A percentile compares a stretch with the other conserved stretches of the same genome.
These are phyloP conservation scores for Dictyostelium brefeldianum DNA, from an alignment of 78 protist species.

Conservation along the genomic window DNA sequence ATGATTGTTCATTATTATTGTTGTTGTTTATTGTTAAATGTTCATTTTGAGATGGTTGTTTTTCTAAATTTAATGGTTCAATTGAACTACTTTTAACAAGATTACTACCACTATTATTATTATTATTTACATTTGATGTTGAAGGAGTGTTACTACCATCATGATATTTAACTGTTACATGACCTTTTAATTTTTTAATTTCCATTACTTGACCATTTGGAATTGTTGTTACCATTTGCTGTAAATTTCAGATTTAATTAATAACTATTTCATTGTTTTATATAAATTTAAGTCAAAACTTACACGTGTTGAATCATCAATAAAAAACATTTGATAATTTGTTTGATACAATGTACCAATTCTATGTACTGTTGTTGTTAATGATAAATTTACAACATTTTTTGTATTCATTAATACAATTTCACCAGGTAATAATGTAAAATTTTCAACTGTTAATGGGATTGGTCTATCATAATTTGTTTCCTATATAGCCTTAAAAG, in stretches of 20 bases:
- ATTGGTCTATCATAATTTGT: conserved; percentile 34
- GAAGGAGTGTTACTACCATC: background rate
- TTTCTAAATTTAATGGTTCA: background rate
- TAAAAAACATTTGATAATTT: conserved; percentile 60
- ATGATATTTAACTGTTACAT: conserved; percentile 74
- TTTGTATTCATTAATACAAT: conserved; percentile 16
- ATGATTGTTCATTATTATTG: background rate
- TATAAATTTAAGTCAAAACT: background rate
- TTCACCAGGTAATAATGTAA: conserved; percentile 67
- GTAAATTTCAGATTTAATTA: background rate
- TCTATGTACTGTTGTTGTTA: background rate
- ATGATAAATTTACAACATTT: conserved; percentile 60
- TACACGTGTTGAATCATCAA: conserved; percentile 47
- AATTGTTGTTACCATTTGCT: background rate
- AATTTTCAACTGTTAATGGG: conserved; percentile 39
- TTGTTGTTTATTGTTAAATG: background rate
- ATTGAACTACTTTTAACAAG: background rate
- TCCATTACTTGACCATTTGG: conserved; percentile 25
- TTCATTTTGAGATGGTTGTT: background rate
- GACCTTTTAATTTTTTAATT: conserved; percentile 75
- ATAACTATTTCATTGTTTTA: background rate
- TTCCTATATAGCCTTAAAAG: background rate
- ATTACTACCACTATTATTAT: background rate
- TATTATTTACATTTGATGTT: background rate
- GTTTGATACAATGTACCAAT: conserved; percentile 75